A percentile compares a stretch with the other conserved stretches of the same genome.
These are phyloP conservation scores for Glycine soja DNA, from an alignment of 306 rosid species.

Conservation along the genomic window DNA sequence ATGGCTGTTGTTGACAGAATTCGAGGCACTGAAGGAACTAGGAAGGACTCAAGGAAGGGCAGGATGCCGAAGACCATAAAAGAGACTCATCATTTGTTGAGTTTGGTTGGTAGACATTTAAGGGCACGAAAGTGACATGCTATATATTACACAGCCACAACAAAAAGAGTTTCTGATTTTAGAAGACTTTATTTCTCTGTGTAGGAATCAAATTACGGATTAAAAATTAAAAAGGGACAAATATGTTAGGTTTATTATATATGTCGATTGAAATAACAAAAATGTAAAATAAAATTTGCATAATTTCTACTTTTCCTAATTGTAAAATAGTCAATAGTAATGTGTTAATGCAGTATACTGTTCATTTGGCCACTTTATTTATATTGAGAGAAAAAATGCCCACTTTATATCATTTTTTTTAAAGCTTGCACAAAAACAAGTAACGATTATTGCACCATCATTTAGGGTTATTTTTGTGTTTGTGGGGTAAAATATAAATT, in stretches of 20 bases:
- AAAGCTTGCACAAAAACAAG: background rate
- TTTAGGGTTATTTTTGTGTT: too few species aligned
- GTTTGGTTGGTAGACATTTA: conserved; percentile 37
- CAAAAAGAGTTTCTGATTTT: background rate
- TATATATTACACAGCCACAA: background rate
- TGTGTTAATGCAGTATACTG: background rate
- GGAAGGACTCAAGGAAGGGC: background rate
- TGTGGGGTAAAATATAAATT: too few species aligned
- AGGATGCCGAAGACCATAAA: conserved; percentile 17
- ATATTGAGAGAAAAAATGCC: background rate
- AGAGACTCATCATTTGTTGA: conserved; percentile 17
- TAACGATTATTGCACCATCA: too few species aligned
- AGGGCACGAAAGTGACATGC: conserved; percentile 8
- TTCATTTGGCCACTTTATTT: too few species aligned
- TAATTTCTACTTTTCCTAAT: background rate
- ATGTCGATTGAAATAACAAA: conserved; percentile 4
- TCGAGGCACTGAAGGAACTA: background rate
- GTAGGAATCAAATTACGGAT: background rate
- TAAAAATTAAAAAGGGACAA: background rate
- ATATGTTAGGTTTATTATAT: background rate
- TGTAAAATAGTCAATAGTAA: background rate
- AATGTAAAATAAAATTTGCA: background rate
- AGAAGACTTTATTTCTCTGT: too few species aligned
- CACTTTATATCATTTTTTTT: background rate
- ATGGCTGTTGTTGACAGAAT: background rate